Evolutionary conservation across 768 basidiomycete species (phyloP).

Genomic region (Kwoniella europaea): DNA sequence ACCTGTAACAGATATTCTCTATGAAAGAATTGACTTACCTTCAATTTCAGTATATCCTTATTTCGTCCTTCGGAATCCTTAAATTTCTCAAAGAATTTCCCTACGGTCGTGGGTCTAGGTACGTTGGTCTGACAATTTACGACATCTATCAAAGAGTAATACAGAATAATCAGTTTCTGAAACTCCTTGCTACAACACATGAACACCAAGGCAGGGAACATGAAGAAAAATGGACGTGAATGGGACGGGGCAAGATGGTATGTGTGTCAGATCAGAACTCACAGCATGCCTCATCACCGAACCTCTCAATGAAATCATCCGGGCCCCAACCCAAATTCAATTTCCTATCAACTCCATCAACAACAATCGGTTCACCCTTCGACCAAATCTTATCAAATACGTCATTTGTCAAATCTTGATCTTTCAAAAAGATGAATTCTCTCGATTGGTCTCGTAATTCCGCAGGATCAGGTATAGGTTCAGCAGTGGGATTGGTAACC

Average conservation of each 20-base stretch:
- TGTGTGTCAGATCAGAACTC: conserved; percentile 17
- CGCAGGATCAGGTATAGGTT: conserved; percentile 46
- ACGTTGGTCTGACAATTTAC: conserved; percentile 80
- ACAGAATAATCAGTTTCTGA: neutral
- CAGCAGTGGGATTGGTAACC: conserved; percentile 22
- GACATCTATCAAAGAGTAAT: conserved; percentile 66
- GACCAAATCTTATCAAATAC: conserved; percentile 74
- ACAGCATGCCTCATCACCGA: conserved; percentile 46
- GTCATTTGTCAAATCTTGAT: conserved; percentile 65
- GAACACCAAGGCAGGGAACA: too few species aligned
- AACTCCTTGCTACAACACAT: too few species aligned
- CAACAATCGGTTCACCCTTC: conserved; percentile 75
- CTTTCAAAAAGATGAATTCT: conserved; percentile 62
- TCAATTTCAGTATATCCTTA: conserved; percentile 69
- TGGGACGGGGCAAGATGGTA: too few species aligned
- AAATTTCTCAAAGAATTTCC: conserved; percentile 79
- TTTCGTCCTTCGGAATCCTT: conserved; percentile 67
- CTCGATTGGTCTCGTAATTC: conserved; percentile 61
- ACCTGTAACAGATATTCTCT: too few species aligned
- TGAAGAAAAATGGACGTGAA: too few species aligned
- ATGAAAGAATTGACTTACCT: conserved; percentile 61
- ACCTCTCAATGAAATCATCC: conserved; percentile 72
- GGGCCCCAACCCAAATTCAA: conserved; percentile 81
- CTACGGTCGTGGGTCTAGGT: conserved; percentile 69
- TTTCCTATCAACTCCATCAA: conserved; percentile 68